These are phyloP conservation scores for Elaeagnus macrophylla DNA, from an alignment of 306 rosid genomes.

Conservation along the genomic window DNA sequence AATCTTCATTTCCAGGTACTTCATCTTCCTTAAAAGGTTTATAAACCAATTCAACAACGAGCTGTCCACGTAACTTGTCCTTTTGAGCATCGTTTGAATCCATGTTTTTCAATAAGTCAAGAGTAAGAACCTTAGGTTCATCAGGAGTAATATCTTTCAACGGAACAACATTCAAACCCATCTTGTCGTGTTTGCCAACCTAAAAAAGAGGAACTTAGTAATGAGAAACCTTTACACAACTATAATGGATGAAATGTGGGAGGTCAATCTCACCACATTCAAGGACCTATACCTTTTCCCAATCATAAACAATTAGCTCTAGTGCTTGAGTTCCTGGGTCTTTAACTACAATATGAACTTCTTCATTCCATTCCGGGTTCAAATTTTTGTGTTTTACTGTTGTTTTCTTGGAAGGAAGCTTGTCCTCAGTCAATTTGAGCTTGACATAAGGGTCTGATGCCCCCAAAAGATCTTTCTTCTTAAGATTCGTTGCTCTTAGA, in stretches of 20 bases:
- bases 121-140: slow-evolving; percentile 51
- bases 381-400: slow-evolving; percentile 56
- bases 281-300: slow-evolving; percentile 56
- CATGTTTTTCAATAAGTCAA: slow-evolving; percentile 57
- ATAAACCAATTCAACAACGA: slow-evolving; percentile 47
- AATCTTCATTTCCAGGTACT: slow-evolving; percentile 33
- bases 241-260: neutral
- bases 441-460: slow-evolving; percentile 75
- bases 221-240: neutral
- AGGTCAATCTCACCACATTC: neutral
- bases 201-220: slow-evolving; percentile 16
- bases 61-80: slow-evolving; percentile 64
- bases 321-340: slow-evolving; percentile 74
- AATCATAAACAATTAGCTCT: slow-evolving; percentile 48
- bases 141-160: slow-evolving; percentile 68
- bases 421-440: slow-evolving; percentile 69
- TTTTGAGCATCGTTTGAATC: slow-evolving; percentile 58
- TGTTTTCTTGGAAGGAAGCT: slow-evolving; percentile 82
- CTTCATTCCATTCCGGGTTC: slow-evolving; percentile 89
- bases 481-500: slow-evolving; percentile 53
- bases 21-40: slow-evolving; percentile 65
- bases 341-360: slow-evolving; percentile 47
- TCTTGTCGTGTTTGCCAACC: slow-evolving; percentile 67
- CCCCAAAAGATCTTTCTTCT: slow-evolving; percentile 67
- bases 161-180: slow-evolving; percentile 72